These are phyloP conservation scores for Plasmodium cynomolgi DNA, from an alignment of 169 alveolate species.

Conservation along the genomic window DNA sequence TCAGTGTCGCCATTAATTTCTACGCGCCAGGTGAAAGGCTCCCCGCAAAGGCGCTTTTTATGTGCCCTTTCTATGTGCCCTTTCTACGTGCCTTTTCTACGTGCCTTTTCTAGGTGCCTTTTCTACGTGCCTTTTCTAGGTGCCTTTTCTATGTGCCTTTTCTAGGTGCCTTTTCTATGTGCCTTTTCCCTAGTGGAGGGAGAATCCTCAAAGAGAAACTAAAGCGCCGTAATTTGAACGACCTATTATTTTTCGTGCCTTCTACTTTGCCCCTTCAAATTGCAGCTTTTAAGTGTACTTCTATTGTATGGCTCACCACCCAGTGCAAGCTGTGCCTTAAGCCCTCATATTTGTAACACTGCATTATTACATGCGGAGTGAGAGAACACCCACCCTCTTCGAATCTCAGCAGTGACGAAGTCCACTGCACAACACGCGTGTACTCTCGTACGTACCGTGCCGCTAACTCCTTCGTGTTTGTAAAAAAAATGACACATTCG, in stretches of 20 bases:
- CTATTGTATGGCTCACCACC: not conserved
- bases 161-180: too few relatives aligned
- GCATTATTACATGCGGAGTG: not conserved
- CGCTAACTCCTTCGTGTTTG: not conserved
- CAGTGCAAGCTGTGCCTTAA: not conserved
- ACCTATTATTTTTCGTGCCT: not conserved
- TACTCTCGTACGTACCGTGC: not conserved
- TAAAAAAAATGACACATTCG: not conserved
- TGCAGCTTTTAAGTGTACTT: not conserved
- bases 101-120: too few relatives aligned
- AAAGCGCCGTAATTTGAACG: not conserved
- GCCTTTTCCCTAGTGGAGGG: not conserved
- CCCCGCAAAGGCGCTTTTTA: not conserved
- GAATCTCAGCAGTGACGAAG: not conserved
- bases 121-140: too few relatives aligned
- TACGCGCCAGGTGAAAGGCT: not conserved
- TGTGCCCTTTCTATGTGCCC: too few relatives aligned
- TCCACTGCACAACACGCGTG: not conserved
- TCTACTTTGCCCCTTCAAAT: not conserved
- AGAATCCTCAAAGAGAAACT: not conserved
- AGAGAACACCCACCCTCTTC: not conserved
- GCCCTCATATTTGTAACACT: not conserved
- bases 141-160: too few relatives aligned
- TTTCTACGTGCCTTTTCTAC: too few relatives aligned
- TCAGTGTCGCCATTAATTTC: not conserved